Evolutionary conservation across 345 rosid species (phyloP).

Genomic region (Tarenaya hassleriana): DNA sequence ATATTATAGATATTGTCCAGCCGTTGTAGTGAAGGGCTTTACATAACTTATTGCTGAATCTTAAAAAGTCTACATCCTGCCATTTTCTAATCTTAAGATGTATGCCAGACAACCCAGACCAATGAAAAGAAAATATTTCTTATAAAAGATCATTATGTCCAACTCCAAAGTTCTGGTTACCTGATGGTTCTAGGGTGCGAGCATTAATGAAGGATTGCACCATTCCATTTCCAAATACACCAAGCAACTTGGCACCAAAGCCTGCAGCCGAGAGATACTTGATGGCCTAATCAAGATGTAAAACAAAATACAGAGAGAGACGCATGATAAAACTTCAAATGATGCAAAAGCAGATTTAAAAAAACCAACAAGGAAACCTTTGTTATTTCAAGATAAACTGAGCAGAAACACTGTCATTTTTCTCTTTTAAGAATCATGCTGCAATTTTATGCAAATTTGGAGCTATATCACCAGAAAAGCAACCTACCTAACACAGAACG

Average conservation of each 20-base stretch:
- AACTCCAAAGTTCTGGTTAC: no score
- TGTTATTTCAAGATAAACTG: conserved; percentile 12
- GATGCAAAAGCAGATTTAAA: conserved; percentile 12
- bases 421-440: conserved; percentile 16
- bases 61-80: no score
- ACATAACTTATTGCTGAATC: no score
- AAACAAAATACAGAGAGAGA: conserved; percentile 23
- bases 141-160: background rate
- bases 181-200: conserved; percentile 69
- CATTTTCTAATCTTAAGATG: no score
- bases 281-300: conserved; percentile 57
- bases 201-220: conserved; percentile 90
- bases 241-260: conserved; percentile 94
- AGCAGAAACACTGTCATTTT: conserved; percentile 22
- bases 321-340: conserved; percentile 8
- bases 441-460: no score
- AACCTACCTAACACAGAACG: conserved; percentile 13
- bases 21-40: background rate
- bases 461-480: conserved; percentile 19
- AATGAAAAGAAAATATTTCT: background rate
- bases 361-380: conserved; percentile 22
- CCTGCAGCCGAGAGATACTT: conserved; percentile 94
- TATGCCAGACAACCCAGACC: conserved; percentile 2
- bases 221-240: conserved; percentile 91
- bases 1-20: background rate